Conservation (phyloP, 2,329 filamentous ascomycete species). For the Reticulascus tulasneorum region DNA sequence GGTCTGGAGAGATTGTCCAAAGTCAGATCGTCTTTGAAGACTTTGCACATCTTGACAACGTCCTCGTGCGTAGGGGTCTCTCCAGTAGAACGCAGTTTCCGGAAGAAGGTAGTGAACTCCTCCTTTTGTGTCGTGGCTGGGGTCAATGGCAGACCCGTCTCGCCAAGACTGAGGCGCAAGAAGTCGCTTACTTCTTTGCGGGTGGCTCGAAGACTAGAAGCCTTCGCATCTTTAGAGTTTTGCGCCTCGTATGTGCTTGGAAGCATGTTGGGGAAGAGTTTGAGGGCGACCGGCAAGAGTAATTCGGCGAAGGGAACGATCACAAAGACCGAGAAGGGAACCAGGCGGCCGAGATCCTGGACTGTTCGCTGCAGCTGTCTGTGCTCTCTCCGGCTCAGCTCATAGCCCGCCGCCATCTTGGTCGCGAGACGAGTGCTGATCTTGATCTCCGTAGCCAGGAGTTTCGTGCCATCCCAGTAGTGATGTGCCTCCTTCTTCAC, state of each 20-base stretch:
- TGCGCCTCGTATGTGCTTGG: constrained; percentile 96
- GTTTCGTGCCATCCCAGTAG: constrained; percentile 98
- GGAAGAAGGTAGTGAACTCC: constrained; percentile 95
- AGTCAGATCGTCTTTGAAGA: constrained; percentile 96
- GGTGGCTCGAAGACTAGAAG: constrained; percentile 72
- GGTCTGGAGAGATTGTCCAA: constrained; percentile 95
- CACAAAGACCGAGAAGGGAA: constrained; percentile 95
- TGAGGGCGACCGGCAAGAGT: constrained; percentile 84
- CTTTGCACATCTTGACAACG: constrained; percentile 98
- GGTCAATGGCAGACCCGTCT: constrained; percentile 89
- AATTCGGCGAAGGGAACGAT: constrained; percentile 96
- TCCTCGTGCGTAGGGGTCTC: constrained; percentile 85
- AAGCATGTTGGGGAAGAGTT: constrained; percentile 93
- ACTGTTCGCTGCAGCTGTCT: constrained; percentile 90
- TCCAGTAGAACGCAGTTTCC: constrained; percentile 87
- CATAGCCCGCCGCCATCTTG: constrained; percentile 98
- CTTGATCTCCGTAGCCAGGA: constrained; percentile 84
- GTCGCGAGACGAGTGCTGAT: constrained; percentile 88
- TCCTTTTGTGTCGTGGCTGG: constrained; percentile 81
- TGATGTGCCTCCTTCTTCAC: constrained; percentile 91
- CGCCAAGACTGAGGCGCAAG: constrained; percentile 79
- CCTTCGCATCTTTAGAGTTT: constrained; percentile 86
- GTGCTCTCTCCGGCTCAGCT: constrained; percentile 89
- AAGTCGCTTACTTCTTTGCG: constrained; percentile 93
- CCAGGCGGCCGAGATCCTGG: constrained; percentile 84